A percentile compares a stretch with the other conserved stretches of the same genome.
Evolutionary conservation across 441 rosid species (phyloP).

Genomic region (Metrosideros polymorpha): DNA sequence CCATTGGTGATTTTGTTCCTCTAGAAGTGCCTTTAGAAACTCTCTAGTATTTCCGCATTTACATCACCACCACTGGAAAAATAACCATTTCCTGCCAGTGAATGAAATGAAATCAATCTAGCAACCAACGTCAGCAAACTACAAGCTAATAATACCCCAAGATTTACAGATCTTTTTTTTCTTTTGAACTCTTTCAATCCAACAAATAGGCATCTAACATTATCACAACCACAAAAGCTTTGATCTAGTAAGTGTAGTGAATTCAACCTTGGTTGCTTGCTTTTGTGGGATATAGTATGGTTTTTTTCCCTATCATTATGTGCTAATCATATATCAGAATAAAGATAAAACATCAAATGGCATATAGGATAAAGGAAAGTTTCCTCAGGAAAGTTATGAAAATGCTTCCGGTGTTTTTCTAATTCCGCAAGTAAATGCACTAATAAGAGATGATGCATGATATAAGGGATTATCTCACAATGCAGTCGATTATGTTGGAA

Average conservation of each 20-base stretch:
- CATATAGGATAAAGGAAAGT: background rate
- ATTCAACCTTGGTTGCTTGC: background rate
- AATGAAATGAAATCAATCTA: background rate
- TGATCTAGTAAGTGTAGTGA: background rate
- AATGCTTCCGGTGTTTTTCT: background rate
- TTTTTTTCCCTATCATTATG: background rate
- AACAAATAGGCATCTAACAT: background rate
- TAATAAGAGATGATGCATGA: background rate
- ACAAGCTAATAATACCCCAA: background rate
- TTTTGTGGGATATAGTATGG: background rate
- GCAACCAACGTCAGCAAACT: background rate
- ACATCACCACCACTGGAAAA: background rate
- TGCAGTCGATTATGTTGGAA: no score
- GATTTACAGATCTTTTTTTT: background rate
- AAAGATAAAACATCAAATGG: background rate
- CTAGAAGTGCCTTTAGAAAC: background rate
- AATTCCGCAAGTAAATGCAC: background rate
- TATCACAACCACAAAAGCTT: background rate
- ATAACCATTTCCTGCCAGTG: background rate
- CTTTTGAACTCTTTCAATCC: background rate
- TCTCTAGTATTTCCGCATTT: background rate
- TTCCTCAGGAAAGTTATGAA: background rate
- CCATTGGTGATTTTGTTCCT: background rate
- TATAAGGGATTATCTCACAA: background rate
- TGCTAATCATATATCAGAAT: background rate